phyloP scores from a whole-genome alignment of 331 rosid species.

The Saraca asoca region DNA sequence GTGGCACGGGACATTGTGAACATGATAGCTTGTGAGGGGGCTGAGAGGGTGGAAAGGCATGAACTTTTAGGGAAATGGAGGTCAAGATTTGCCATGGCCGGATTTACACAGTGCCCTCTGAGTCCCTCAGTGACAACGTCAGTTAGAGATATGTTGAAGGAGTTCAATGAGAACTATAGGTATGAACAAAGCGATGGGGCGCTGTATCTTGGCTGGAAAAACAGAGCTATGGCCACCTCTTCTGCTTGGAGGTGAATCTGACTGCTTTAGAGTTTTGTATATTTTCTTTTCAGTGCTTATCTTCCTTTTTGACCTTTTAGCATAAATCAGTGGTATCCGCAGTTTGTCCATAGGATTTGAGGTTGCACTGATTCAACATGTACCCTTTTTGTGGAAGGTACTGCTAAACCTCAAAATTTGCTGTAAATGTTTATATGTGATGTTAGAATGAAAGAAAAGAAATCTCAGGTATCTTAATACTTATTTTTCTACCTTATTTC shows the following conservation, averaged over 20 bases:
- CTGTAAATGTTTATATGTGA: slow-evolving; percentile 40
- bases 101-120: slow-evolving; percentile 59
- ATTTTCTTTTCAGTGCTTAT: neutral
- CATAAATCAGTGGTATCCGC: slow-evolving; percentile 26
- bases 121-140: slow-evolving; percentile 50
- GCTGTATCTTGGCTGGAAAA: slow-evolving; percentile 72
- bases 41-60: slow-evolving; percentile 89
- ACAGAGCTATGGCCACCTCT: slow-evolving; percentile 58
- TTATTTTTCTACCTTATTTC: too few relatives aligned
- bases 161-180: slow-evolving; percentile 56
- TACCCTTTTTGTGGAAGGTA: slow-evolving; percentile 22
- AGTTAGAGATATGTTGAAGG: slow-evolving; percentile 48
- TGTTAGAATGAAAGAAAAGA: slow-evolving; percentile 31
- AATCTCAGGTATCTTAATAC: slow-evolving; percentile 5
- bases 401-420: slow-evolving; percentile 32
- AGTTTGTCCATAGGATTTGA: slow-evolving; percentile 41
- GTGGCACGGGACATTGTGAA: slow-evolving; percentile 95
- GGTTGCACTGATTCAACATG: slow-evolving; percentile 33
- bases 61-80: slow-evolving; percentile 83
- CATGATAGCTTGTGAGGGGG: slow-evolving; percentile 89
- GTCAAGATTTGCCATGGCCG: slow-evolving; percentile 79
- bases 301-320: slow-evolving; percentile 20
- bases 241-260: slow-evolving; percentile 77
- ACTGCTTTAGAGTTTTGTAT: slow-evolving; percentile 31
- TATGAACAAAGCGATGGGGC: slow-evolving; percentile 49